Evolutionary conservation across 257 asterid species (phyloP), one percentile per base, ranked within the genome.

Genomic region (Nicotiana benthamiana): DNA sequence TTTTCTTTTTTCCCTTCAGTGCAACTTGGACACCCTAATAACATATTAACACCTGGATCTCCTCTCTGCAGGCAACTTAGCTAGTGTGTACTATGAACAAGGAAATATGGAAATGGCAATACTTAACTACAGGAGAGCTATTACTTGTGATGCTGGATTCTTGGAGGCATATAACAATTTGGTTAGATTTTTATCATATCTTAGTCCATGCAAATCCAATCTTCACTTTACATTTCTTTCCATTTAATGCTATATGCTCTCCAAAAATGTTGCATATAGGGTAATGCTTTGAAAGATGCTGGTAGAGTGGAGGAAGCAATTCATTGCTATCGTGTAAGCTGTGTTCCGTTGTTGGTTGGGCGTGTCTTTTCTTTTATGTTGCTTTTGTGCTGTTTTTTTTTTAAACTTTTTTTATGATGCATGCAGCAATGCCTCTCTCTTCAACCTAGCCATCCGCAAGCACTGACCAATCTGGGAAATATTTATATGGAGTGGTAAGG

Each of bases 401-500:
- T n/a, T n/a, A n/a, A 15, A 27, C 0, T 56, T 27, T 60, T 52
- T 30, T 82, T 34, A 88, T 84, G 80, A 52, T 68, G 56, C 79
- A 26, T 86, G 88, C 84, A 96, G 99, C 97, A 96, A 94, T 96
- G 99, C 89, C 87, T 96, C 83, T 80, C 97, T 82, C 93, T 96
- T 85, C 98, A 94, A 83, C 96, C 98, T 56, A 94, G 86, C 77
- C 99, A 96, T 82, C 99, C 99, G 13, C 99, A 96, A 87, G 99
- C 99, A 34, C 97, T 93, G 46, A 92, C 98, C 51, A 96, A 94
- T 89, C 97, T 96, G 85, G 99, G 99, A 77, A 96, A 94, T 88
- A 91, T 96, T 79, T 96, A 96, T 61, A 94, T 96, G 98, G 98
- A 94, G 88, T 94, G 99, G 99, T 96, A 90, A 81, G 92, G 79